Conservation (phyloP, 768 basidiomycete genomes). For the Termitomyces sp. region DNA sequence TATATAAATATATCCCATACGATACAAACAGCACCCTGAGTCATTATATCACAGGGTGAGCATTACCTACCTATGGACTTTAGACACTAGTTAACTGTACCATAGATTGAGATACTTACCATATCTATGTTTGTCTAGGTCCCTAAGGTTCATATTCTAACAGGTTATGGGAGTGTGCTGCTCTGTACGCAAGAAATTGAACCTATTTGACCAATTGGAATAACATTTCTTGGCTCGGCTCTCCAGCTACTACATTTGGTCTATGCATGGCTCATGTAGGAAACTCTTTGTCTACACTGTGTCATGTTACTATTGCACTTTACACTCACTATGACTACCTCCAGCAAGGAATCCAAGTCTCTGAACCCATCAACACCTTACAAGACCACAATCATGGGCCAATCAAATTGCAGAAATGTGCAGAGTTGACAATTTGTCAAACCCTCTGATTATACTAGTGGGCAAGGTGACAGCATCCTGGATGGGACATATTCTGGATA, state of each 20-base stretch:
- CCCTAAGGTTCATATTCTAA: neutral
- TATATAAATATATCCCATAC: neutral
- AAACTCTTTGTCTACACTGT: neutral
- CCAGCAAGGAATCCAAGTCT: neutral
- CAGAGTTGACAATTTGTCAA: neutral
- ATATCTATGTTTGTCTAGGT: neutral
- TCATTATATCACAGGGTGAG: neutral
- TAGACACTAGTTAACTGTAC: neutral
- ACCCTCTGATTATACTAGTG: neutral
- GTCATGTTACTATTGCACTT: neutral
- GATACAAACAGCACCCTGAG: neutral
- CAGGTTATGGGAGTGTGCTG: neutral
- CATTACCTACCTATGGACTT: neutral
- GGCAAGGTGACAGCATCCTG: neutral
- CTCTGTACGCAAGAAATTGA: neutral
- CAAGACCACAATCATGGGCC: neutral
- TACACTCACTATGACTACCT: neutral
- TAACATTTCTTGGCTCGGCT: neutral
- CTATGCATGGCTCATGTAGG: neutral
- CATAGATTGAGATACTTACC: neutral
- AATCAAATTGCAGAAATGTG: neutral
- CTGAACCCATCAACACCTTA: neutral
- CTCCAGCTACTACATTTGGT: neutral
- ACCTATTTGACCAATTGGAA: neutral
- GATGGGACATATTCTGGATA: neutral